Evolutionary conservation across 768 basidiomycete genomes (phyloP).

Genomic region (Obba rivulosa): DNA sequence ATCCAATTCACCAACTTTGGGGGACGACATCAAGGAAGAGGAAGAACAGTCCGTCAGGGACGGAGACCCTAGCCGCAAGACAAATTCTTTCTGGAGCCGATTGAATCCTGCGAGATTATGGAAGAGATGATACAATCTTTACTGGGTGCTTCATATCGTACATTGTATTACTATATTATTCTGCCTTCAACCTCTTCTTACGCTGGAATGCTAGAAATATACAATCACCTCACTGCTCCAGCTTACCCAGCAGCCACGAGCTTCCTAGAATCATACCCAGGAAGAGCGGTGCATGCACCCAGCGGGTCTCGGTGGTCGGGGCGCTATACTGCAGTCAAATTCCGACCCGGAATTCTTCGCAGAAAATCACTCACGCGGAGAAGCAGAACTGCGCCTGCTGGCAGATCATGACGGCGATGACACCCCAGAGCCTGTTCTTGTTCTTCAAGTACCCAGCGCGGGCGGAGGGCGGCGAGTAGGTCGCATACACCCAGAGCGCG

Average conservation of each 20-base stretch:
- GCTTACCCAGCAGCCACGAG: constrained; percentile 23
- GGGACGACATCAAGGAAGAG: too few species aligned
- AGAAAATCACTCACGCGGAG: constrained; percentile 16
- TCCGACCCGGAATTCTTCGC: background rate
- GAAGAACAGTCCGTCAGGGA: too few species aligned
- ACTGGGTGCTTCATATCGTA: too few species aligned
- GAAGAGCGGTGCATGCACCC: constrained; percentile 26
- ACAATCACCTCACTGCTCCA: constrained; percentile 16
- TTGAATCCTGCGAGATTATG: too few species aligned
- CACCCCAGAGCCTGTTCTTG: constrained; percentile 13
- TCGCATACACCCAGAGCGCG: constrained; percentile 21
- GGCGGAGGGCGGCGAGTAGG: constrained; percentile 18
- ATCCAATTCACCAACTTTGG: too few species aligned
- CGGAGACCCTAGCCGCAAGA: too few species aligned
- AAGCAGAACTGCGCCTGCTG: constrained; percentile 27
- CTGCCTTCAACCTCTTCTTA: too few species aligned
- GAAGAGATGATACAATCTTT: too few species aligned
- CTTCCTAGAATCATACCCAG: constrained; percentile 21
- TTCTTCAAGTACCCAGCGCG: constrained; percentile 18
- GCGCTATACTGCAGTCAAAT: constrained; percentile 9
- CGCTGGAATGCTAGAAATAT: too few species aligned
- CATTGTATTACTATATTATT: too few species aligned
- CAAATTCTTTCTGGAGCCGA: too few species aligned
- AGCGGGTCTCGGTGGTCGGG: constrained; percentile 24
- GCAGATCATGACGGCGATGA: constrained; percentile 18